phyloP scores from a whole-genome alignment of 139 green algal genomes.

The Asterochloris sp. region DNA sequence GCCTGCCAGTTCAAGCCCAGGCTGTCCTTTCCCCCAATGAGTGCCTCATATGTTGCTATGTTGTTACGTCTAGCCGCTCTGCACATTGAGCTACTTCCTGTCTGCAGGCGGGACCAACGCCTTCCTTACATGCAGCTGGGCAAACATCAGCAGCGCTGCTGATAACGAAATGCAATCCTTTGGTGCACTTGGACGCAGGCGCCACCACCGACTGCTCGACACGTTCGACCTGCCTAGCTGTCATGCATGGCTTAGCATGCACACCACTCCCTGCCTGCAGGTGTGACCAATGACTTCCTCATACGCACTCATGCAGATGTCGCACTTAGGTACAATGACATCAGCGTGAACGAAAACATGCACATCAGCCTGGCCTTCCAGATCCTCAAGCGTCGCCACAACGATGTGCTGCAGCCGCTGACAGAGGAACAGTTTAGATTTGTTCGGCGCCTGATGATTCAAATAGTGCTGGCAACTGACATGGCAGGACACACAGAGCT shows the following conservation, averaged over 20 bases:
- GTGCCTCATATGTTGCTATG: too few species aligned
- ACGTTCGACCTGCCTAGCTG: background rate
- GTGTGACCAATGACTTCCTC: conserved; percentile 69
- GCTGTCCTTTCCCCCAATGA: too few species aligned
- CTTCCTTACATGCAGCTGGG: too few species aligned
- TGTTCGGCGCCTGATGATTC: conserved; percentile 43
- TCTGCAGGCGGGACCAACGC: too few species aligned
- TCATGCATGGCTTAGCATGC: background rate
- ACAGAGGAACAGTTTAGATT: conserved; percentile 26
- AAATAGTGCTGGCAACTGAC: conserved; percentile 64
- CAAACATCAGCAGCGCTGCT: too few species aligned
- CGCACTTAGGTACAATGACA: conserved; percentile 61
- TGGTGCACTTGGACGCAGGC: too few species aligned
- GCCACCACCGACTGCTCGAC: too few species aligned
- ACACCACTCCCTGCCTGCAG: conserved; percentile 4
- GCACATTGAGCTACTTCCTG: too few species aligned
- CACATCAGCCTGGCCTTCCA: conserved; percentile 45
- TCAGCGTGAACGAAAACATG: conserved; percentile 65
- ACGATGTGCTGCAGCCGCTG: conserved; percentile 49
- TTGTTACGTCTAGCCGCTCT: too few species aligned
- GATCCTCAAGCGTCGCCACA: conserved; percentile 33
- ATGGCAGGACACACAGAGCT: conserved; percentile 48
- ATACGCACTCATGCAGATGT: conserved; percentile 36
- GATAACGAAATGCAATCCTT: too few species aligned
- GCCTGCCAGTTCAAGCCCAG: too few species aligned